A percentile compares a stretch with the other conserved stretches of the same genome.
These are phyloP conservation scores for Thoreauomyces humboldtii DNA, from an alignment of 192 early-diverging fungal genomes.

Conservation along the genomic window DNA sequence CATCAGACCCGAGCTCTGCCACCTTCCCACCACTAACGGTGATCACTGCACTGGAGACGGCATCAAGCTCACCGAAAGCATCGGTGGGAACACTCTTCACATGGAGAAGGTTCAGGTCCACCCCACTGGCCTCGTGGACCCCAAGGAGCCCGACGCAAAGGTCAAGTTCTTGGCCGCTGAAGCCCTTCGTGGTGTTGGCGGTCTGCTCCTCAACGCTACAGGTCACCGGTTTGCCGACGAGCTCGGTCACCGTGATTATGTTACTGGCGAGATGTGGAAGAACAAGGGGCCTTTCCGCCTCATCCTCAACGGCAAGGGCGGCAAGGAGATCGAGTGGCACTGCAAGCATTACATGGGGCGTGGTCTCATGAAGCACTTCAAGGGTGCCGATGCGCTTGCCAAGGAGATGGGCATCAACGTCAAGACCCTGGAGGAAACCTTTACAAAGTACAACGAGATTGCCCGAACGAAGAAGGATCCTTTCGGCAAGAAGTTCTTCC, in stretches of 20 bases:
- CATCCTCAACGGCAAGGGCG: slow-evolving; percentile 77
- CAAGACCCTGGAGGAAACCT: slow-evolving; percentile 34
- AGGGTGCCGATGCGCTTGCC: slow-evolving; percentile 70
- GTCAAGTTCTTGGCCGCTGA: slow-evolving; percentile 96
- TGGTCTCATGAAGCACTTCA: slow-evolving; percentile 84
- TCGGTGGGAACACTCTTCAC: slow-evolving; percentile 84
- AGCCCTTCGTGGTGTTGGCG: slow-evolving; percentile 91
- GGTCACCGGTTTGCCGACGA: slow-evolving; percentile 91
- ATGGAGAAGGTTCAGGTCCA: slow-evolving; percentile 97
- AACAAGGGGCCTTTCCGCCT: slow-evolving; percentile 82
- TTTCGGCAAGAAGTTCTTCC: slow-evolving; percentile 64
- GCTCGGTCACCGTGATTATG: slow-evolving; percentile 90
- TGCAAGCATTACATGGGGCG: slow-evolving; percentile 87
- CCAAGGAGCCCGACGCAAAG: slow-evolving; percentile 81
- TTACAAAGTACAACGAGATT: slow-evolving; percentile 53
- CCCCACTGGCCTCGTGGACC: slow-evolving; percentile 93
- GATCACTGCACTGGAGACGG: slow-evolving; percentile 95
- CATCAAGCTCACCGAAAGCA: slow-evolving; percentile 77
- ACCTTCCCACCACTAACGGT: slow-evolving; percentile 88
- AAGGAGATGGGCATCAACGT: slow-evolving; percentile 65
- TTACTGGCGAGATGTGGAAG: slow-evolving; percentile 85
- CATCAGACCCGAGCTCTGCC: slow-evolving; percentile 35
- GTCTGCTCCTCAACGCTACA: slow-evolving; percentile 73
- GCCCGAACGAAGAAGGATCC: slow-evolving; percentile 49
- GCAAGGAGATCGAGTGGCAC: slow-evolving; percentile 91